Evolutionary conservation across 2,329 filamentous ascomycete genomes (phyloP).

Genomic region (Xylaria sp.): DNA sequence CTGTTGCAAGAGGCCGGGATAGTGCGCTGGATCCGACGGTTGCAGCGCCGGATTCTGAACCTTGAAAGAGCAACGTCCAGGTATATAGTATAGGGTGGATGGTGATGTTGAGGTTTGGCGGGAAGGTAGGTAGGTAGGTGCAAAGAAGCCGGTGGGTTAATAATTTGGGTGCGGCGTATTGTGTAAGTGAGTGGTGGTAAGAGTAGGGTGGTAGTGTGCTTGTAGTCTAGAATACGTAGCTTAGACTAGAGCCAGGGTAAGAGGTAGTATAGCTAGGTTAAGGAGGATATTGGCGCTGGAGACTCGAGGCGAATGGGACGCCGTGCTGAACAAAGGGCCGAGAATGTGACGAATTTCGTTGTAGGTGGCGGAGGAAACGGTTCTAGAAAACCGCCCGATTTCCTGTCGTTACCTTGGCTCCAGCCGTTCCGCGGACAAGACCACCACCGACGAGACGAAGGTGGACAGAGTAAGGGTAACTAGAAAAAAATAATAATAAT

Average conservation of each 20-base stretch:
- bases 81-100: background rate
- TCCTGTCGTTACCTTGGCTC: slow-evolving; percentile 19
- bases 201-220: background rate
- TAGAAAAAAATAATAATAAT: too few species aligned
- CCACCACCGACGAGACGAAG: slow-evolving; percentile 12
- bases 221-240: slow-evolving; percentile 6
- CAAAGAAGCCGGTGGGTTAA: slow-evolving; percentile 5
- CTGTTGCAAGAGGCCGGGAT: background rate
- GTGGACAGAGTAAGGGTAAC: slow-evolving; percentile 9
- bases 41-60: background rate
- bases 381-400: slow-evolving; percentile 17
- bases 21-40: background rate
- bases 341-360: slow-evolving; percentile 30
- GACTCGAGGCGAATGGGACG: slow-evolving; percentile 29
- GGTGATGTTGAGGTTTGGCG: background rate
- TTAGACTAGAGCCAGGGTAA: background rate
- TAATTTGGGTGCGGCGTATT: slow-evolving; percentile 3
- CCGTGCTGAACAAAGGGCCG: slow-evolving; percentile 37
- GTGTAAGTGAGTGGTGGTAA: background rate
- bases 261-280: too few species aligned
- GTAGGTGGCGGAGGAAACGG: slow-evolving; percentile 11
- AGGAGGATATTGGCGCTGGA: slow-evolving; percentile 16
- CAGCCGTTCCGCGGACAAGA: slow-evolving; percentile 5
- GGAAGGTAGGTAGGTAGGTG: background rate
- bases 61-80: background rate